These are phyloP conservation scores for Boletus vinaceobasis DNA, from an alignment of 768 basidiomycete genomes.

Conservation along the genomic window DNA sequence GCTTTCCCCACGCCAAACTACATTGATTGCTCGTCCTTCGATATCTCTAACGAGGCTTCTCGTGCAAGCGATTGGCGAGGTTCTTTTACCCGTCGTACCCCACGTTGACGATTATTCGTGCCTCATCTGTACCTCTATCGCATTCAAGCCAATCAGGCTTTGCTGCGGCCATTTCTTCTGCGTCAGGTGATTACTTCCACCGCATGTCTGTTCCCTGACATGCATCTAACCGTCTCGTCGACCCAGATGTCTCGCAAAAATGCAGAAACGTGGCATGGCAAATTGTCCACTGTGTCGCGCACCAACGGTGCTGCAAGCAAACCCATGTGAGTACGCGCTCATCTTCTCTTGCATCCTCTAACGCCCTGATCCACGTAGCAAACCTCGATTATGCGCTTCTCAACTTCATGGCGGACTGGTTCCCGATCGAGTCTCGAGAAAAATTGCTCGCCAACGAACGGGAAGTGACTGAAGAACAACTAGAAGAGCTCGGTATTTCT, in stretches of 20 bases:
- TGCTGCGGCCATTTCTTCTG: slow-evolving; percentile 78
- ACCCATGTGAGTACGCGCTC: slow-evolving; percentile 54
- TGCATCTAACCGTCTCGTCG: slow-evolving; percentile 12
- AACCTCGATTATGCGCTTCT: slow-evolving; percentile 78
- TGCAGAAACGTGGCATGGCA: slow-evolving; percentile 76
- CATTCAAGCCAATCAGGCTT: slow-evolving; percentile 89
- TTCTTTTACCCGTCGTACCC: slow-evolving; percentile 75
- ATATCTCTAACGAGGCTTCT: slow-evolving; percentile 59
- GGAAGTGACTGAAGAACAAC: slow-evolving; percentile 69
- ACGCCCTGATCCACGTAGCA: slow-evolving; percentile 36
- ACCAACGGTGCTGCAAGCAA: slow-evolving; percentile 70
- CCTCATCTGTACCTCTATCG: slow-evolving; percentile 83
- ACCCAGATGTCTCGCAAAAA: slow-evolving; percentile 72
- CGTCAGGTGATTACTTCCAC: slow-evolving; percentile 42
- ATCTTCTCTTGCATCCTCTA: background rate
- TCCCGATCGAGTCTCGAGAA: slow-evolving; percentile 73
- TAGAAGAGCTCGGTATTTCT: slow-evolving; percentile 58
- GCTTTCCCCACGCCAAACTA: slow-evolving; percentile 29
- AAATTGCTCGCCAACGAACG: slow-evolving; percentile 74
- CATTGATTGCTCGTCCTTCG: slow-evolving; percentile 23
- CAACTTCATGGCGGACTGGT: slow-evolving; percentile 92
- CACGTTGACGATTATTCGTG: slow-evolving; percentile 83
- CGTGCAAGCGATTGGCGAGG: slow-evolving; percentile 80
- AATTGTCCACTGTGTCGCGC: slow-evolving; percentile 86
- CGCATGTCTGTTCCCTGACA: too few relatives aligned